phyloP scores from a whole-genome alignment of 108 stramenopile species.

The Seminavis robusta region DNA sequence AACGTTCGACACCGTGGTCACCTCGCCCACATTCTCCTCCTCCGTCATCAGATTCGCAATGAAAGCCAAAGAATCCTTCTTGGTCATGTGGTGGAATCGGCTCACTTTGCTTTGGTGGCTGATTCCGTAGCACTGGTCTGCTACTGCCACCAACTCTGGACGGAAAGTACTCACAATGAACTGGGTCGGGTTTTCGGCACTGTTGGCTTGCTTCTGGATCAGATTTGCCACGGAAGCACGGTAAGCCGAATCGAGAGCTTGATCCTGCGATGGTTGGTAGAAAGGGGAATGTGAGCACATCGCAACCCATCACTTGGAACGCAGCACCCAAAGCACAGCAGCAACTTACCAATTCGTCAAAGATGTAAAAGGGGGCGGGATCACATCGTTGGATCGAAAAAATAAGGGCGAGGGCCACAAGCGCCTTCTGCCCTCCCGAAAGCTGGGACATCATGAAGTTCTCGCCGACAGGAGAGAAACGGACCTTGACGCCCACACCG shows the following conservation, averaged over 20 bases:
- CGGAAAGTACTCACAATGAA: slow-evolving; percentile 99
- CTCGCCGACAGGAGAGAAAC: slow-evolving; percentile 88
- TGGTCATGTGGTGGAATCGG: slow-evolving; percentile 70
- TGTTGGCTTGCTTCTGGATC: slow-evolving; percentile 90
- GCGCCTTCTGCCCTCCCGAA: slow-evolving; percentile 99
- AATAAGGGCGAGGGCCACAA: slow-evolving; percentile 98
- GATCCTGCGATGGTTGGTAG: too few relatives aligned
- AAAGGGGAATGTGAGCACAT: too few relatives aligned
- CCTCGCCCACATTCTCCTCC: slow-evolving; percentile 70
- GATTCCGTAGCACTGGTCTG: slow-evolving; percentile 85
- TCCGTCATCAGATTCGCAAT: slow-evolving; percentile 89
- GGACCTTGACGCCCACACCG: slow-evolving; percentile 90
- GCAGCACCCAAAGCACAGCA: too few relatives aligned
- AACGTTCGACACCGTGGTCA: slow-evolving; percentile 54
- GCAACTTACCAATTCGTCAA: too few relatives aligned
- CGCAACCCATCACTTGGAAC: too few relatives aligned
- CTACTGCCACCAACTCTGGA: slow-evolving; percentile 92
- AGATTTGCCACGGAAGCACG: slow-evolving; percentile 94
- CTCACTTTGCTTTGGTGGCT: slow-evolving; percentile 89
- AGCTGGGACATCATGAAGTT: slow-evolving; percentile 92
- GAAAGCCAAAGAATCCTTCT: slow-evolving; percentile 84
- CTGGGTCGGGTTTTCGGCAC: slow-evolving; percentile 90
- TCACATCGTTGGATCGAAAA: slow-evolving; percentile 99
- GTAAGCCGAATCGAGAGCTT: slow-evolving; percentile 95
- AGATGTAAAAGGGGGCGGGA: slow-evolving; percentile 99